A percentile compares a stretch with the other conserved stretches of the same genome.
Evolutionary conservation across 257 asterid genomes (phyloP).

Genomic region (Orobanche coerulescens): DNA sequence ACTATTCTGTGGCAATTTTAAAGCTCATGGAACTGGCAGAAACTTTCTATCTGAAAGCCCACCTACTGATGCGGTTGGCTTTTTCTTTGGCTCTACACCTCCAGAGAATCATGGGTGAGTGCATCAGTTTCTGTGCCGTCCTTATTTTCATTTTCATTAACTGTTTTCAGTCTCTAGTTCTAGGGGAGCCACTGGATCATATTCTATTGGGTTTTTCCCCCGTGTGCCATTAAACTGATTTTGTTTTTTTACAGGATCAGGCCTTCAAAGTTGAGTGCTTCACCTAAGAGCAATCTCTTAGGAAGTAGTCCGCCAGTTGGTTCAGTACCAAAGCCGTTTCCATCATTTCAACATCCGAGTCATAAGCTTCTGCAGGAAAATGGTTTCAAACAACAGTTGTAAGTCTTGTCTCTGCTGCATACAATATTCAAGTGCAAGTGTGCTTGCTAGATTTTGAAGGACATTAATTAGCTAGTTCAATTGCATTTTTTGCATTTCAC

Average conservation of each 20-base stretch:
- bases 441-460: constrained; percentile 9
- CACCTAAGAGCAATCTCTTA: constrained; percentile 55
- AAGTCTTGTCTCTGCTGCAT: no score
- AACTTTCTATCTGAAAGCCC: constrained; percentile 67
- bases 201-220: constrained; percentile 2
- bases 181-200: background rate
- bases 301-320: constrained; percentile 82
- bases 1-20: constrained; percentile 45
- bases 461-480: constrained; percentile 9
- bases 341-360: constrained; percentile 84
- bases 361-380: constrained; percentile 86
- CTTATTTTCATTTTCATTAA: background rate
- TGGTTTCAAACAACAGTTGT: constrained; percentile 92
- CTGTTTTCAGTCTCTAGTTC: background rate
- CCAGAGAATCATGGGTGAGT: constrained; percentile 77
- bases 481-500: constrained; percentile 7
- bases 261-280: constrained; percentile 66
- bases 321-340: constrained; percentile 74
- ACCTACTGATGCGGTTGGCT: constrained; percentile 72
- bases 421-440: background rate
- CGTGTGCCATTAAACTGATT: no score
- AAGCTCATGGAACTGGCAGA: constrained; percentile 46
- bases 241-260: constrained; percentile 40
- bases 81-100: constrained; percentile 88
- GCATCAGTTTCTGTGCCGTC: background rate